Evolutionary conservation across 257 asterid genomes (phyloP).

Genomic region (Thymus quinquecostatus): DNA sequence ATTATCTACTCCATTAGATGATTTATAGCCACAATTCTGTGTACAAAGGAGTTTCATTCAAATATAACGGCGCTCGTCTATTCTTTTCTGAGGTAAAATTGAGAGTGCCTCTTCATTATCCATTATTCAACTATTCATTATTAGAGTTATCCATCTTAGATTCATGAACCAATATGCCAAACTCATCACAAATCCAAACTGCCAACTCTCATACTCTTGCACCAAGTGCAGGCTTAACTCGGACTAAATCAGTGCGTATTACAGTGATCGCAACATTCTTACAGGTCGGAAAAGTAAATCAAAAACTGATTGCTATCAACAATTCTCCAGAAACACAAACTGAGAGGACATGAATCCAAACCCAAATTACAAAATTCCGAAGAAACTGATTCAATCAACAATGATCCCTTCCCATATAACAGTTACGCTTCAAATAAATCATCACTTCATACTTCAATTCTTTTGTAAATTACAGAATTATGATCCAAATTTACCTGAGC

Average conservation of each 20-base stretch:
- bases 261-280: constrained; percentile 19
- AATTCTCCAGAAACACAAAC: neutral
- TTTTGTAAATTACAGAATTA: neutral
- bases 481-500: constrained; percentile 54
- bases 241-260: neutral
- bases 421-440: neutral
- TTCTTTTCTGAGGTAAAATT: neutral
- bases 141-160: neutral
- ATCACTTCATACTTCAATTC: neutral
- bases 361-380: neutral
- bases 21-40: neutral
- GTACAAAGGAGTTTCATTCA: neutral
- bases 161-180: neutral
- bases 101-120: neutral
- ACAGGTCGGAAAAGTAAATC: constrained; percentile 1
- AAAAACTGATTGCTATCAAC: neutral
- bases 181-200: constrained; percentile 1
- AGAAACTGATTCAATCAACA: neutral
- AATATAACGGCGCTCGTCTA: neutral
- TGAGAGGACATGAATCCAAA: constrained; percentile 3
- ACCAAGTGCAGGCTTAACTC: constrained; percentile 5
- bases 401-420: neutral
- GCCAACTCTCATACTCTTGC: constrained; percentile 16
- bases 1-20: constrained; percentile 1
- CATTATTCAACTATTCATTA: neutral